Percentiles rank a stretch among this genome's conserved stretches.
These are phyloP conservation scores for Aspergillus costaricaensis DNA, from an alignment of 2,329 filamentous ascomycete species.

Conservation along the genomic window DNA sequence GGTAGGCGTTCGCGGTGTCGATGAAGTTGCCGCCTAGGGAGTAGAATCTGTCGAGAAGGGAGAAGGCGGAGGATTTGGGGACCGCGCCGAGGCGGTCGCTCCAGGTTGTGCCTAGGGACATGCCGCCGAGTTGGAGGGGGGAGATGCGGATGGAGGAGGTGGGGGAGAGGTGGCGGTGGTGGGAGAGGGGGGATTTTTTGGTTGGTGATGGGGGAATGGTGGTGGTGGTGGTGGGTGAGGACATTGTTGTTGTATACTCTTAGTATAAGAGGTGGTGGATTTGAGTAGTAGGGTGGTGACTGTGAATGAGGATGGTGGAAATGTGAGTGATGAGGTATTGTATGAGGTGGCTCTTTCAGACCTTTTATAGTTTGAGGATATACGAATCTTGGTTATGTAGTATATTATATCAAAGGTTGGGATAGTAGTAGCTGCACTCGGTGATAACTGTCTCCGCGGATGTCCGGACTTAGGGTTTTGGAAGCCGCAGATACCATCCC, in stretches of 20 bases:
- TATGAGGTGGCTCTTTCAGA: background rate
- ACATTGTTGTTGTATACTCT: background rate
- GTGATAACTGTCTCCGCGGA: background rate
- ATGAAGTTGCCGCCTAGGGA: constrained; percentile 54
- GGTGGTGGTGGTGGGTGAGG: background rate
- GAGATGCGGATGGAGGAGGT: constrained; percentile 31
- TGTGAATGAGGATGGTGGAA: background rate
- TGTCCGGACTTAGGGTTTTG: background rate
- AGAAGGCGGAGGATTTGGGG: constrained; percentile 48
- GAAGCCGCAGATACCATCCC: background rate
- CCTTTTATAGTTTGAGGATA: background rate
- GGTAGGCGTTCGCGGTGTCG: constrained; percentile 54
- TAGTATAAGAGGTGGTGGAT: background rate
- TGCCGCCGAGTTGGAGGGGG: constrained; percentile 28
- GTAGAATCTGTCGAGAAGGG: constrained; percentile 51
- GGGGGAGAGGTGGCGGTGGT: constrained; percentile 30
- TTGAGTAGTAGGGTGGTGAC: background rate
- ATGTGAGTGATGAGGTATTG: background rate
- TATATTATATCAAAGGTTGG: too few species aligned
- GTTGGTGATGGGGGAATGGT: background rate
- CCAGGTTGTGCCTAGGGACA: constrained; percentile 32
- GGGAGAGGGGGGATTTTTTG: background rate
- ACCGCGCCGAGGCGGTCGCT: constrained; percentile 43
- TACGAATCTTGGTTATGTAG: too few species aligned
- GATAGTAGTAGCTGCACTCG: too few species aligned